Base-by-base conservation (phyloP, 495 filamentous ascomycete genomes). In the Penicillium alfredii region DNA sequence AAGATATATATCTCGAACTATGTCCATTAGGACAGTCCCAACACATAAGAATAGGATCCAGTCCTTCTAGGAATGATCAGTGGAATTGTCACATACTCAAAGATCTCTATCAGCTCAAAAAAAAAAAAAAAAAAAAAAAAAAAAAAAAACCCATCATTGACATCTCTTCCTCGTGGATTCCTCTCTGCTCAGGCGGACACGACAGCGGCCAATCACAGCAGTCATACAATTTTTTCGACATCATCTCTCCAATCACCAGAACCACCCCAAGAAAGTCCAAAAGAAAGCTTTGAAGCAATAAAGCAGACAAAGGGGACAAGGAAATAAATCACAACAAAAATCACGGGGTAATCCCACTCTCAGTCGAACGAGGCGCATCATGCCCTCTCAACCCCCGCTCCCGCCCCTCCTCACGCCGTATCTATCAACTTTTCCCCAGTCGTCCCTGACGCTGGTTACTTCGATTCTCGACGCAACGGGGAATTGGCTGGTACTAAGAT, bases 401-500 rank as follows among this genome's bases (percentile, higher is more conserved):
- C 85, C 87, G 14, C 76, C 74, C 36, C 76, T 84, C 40, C 73
- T 90, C 26, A 61, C 80, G 32, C 69, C 79, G 6, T 84, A 85
- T 63, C 69, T 84, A 47, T 53, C 64, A 17, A 44, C 49, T 25
- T 50, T 55, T n/a, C 54, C 57, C 4, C 56, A 51, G 26, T 56
- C 61, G 3, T 81, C 83, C 7, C 73, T 93, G 15, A 73, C 78
- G 16, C 66, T 95, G 5, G 55, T 95, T 6, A 88, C 85, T 2
- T 78, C 78, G 14, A 76, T 86, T 8, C 68, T 88, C 7, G 81
- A 78, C 23, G 80, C 82, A 10, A 77, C 73, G 22, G 72, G 81
- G 4, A 86, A 86, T 56, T 90, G 85, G 85, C 75, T 89, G 10
- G 58, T 83, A 9, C 47, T 81, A 11, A 71, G 81, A 21, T 80